phyloP scores from a whole-genome alignment of 2,329 filamentous ascomycete genomes.

The Diplodia sapinea region DNA sequence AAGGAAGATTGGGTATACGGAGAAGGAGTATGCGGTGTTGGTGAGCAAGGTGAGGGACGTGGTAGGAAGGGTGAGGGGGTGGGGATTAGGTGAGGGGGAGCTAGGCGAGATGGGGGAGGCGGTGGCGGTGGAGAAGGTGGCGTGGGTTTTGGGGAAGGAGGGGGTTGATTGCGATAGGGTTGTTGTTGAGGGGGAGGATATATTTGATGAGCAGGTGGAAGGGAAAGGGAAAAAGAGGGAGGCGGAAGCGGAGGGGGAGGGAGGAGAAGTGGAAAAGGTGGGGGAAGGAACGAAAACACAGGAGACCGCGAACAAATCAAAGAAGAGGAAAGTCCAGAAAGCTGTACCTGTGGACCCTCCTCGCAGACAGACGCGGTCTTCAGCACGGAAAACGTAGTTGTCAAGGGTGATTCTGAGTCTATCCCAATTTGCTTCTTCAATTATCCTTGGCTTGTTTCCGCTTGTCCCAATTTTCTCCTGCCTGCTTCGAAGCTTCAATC shows the following conservation, averaged over 20 bases:
- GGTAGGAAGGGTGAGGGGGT: slow-evolving; percentile 72
- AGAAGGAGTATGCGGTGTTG: slow-evolving; percentile 70
- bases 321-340: slow-evolving; percentile 36
- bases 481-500: not conserved
- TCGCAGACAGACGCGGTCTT: slow-evolving; percentile 35
- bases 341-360: slow-evolving; percentile 36
- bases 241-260: not conserved
- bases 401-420: not conserved
- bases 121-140: slow-evolving; percentile 71
- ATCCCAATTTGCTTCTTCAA: not conserved
- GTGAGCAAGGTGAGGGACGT: slow-evolving; percentile 43
- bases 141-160: slow-evolving; percentile 68
- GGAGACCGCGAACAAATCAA: slow-evolving; percentile 25
- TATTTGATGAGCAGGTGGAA: not conserved
- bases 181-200: slow-evolving; percentile 12
- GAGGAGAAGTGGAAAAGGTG: not conserved
- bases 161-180: slow-evolving; percentile 38
- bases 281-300: not conserved
- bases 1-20: slow-evolving; percentile 69
- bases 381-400: not conserved
- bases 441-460: not conserved
- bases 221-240: slow-evolving; percentile 4
- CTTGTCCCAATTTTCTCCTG: not conserved
- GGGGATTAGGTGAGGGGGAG: slow-evolving; percentile 56
- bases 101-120: slow-evolving; percentile 60